These are phyloP conservation scores for Kondoa malvinella DNA, from an alignment of 768 basidiomycete genomes.

Conservation along the genomic window DNA sequence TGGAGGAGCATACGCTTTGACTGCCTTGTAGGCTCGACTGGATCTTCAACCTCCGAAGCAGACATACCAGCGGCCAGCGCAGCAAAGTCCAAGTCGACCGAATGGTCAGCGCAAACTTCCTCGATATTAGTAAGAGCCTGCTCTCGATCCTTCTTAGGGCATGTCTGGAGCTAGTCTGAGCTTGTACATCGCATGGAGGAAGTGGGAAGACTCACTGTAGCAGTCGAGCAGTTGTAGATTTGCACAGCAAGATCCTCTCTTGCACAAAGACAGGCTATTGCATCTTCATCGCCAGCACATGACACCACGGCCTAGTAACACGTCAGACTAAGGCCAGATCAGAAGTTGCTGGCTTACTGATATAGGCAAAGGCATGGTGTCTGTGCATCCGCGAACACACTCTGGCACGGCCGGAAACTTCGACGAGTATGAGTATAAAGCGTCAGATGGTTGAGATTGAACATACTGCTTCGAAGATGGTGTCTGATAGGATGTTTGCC, in stretches of 20 bases:
- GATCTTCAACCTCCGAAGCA: not conserved
- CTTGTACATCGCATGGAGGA: not conserved
- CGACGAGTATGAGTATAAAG: too few species aligned
- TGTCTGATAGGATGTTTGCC: too few species aligned
- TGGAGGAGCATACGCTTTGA: not conserved
- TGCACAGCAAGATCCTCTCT: not conserved
- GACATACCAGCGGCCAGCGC: not conserved
- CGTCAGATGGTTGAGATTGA: too few species aligned
- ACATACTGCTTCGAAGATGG: too few species aligned
- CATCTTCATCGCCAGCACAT: not conserved
- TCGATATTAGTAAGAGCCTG: not conserved
- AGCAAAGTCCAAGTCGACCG: not conserved
- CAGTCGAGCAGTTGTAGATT: not conserved
- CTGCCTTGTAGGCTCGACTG: not conserved
- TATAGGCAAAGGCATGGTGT: not conserved
- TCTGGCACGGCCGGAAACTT: not conserved
- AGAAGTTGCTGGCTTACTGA: not conserved
- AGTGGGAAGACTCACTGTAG: not conserved
- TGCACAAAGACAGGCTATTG: not conserved
- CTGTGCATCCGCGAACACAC: not conserved
- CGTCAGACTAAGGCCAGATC: not conserved
- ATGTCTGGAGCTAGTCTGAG: not conserved
- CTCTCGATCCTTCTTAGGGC: not conserved
- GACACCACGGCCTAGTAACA: not conserved
- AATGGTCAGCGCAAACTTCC: not conserved